These are phyloP conservation scores for Cyclospora cayetanensis DNA, from an alignment of 169 alveolate species.

Conservation along the genomic window DNA sequence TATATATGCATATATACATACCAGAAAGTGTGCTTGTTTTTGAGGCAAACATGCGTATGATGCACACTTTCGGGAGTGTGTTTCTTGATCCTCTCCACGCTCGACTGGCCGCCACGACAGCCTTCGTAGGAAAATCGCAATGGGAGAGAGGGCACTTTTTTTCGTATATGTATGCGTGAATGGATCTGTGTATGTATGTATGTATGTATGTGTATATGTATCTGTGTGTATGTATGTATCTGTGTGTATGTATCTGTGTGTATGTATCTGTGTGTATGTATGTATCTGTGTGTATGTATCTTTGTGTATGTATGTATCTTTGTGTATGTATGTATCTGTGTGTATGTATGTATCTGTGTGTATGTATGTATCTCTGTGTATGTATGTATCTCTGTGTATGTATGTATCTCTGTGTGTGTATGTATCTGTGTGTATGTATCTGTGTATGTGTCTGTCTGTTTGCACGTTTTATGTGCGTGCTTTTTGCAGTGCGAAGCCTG, in stretches of 20 bases:
- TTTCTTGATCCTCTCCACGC: too few species aligned
- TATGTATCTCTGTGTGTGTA: neutral
- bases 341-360: neutral
- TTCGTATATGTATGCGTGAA: too few species aligned
- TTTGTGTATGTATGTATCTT: neutral
- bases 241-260: neutral
- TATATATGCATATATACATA: too few species aligned
- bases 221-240: neutral
- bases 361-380: neutral
- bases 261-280: neutral
- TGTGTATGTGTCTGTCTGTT: neutral
- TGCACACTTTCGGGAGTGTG: too few species aligned
- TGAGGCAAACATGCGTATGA: too few species aligned
- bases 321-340: neutral
- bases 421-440: neutral
- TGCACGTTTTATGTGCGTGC: neutral
- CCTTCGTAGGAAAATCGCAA: too few species aligned
- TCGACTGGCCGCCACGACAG: too few species aligned
- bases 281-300: neutral
- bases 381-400: neutral
- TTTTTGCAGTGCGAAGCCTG: slow-evolving; percentile 58
- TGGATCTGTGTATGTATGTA: too few species aligned
- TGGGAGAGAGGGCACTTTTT: too few species aligned
- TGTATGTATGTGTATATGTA: too few species aligned
- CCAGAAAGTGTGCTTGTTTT: too few species aligned